phyloP scores from a whole-genome alignment of 306 rosid species.

The Lablab purpureus region DNA sequence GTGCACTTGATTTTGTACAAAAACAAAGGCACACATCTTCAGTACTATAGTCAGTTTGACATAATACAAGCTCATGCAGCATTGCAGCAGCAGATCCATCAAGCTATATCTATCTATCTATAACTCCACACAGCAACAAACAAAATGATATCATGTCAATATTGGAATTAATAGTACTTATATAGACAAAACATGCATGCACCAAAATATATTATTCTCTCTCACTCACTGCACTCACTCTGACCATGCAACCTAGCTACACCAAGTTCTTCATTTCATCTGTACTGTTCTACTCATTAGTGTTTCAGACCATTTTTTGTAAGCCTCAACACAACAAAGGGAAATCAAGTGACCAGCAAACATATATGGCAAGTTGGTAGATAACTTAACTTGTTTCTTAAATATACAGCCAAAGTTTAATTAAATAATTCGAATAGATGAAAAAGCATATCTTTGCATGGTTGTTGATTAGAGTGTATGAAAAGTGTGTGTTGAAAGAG shows the following conservation, averaged over 20 bases:
- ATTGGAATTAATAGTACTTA: constrained; percentile 31
- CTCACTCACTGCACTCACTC: constrained; percentile 7
- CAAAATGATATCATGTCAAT: constrained; percentile 28
- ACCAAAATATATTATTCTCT: background rate
- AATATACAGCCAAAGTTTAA: too few relatives aligned
- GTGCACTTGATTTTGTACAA: constrained; percentile 26
- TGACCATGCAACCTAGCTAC: background rate
- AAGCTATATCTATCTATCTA: background rate
- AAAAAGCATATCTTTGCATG: too few relatives aligned
- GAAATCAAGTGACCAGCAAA: too few relatives aligned
- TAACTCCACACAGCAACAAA: constrained; percentile 5
- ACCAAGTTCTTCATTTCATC: constrained; percentile 4
- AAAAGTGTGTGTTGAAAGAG: too few relatives aligned
- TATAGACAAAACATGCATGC: constrained; percentile 14
- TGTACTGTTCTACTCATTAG: constrained; percentile 2
- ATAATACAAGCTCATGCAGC: constrained; percentile 25
- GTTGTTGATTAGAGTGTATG: too few relatives aligned
- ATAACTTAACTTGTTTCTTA: too few relatives aligned
- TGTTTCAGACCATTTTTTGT: constrained; percentile 36
- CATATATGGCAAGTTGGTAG: too few relatives aligned
- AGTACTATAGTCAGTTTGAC: constrained; percentile 33
- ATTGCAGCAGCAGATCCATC: background rate
- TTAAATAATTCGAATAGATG: too few relatives aligned
- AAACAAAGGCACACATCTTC: constrained; percentile 13
- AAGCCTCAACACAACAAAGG: constrained; percentile 1